These are phyloP conservation scores for Chalciporus pseudorubinellus DNA, from an alignment of 768 basidiomycete genomes.

Conservation along the genomic window DNA sequence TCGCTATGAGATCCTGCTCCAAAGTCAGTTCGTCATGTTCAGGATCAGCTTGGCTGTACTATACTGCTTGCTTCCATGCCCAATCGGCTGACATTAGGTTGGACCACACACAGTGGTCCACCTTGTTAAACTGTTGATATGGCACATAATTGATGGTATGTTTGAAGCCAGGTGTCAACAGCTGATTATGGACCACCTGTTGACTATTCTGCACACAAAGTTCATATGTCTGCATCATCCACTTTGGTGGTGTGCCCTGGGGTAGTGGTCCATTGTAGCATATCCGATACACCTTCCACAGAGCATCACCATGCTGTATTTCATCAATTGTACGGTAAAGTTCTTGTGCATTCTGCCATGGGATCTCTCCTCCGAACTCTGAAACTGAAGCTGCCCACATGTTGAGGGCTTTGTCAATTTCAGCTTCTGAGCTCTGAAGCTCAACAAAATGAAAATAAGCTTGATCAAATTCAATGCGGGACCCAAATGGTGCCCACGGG, in stretches of 20 bases:
- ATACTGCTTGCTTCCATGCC: conserved; percentile 26
- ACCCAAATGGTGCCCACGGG: conserved; percentile 28
- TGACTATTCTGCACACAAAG: conserved; percentile 9
- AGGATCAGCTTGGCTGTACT: conserved; percentile 2
- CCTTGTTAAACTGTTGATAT: conserved; percentile 22
- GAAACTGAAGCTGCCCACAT: conserved; percentile 23
- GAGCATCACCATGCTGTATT: conserved; percentile 20
- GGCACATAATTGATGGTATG: conserved; percentile 21
- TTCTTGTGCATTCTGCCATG: not conserved
- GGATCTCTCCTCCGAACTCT: conserved; percentile 7
- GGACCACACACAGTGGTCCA: conserved; percentile 19
- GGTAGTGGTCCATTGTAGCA: no score
- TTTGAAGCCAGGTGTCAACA: conserved; percentile 22
- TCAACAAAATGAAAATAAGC: conserved; percentile 27
- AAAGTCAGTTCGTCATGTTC: not conserved
- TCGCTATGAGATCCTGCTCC: conserved; percentile 18
- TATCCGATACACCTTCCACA: conserved; percentile 16
- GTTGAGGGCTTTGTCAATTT: conserved; percentile 22
- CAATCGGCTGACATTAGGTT: conserved; percentile 34
- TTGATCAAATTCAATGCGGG: conserved; percentile 28
- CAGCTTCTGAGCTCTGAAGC: conserved; percentile 22
- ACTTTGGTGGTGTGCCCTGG: no score
- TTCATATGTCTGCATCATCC: not conserved
- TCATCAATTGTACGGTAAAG: conserved; percentile 18
- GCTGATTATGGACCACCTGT: conserved; percentile 28